Conservation (phyloP, 768 basidiomycete genomes). For the Russula virescens region DNA sequence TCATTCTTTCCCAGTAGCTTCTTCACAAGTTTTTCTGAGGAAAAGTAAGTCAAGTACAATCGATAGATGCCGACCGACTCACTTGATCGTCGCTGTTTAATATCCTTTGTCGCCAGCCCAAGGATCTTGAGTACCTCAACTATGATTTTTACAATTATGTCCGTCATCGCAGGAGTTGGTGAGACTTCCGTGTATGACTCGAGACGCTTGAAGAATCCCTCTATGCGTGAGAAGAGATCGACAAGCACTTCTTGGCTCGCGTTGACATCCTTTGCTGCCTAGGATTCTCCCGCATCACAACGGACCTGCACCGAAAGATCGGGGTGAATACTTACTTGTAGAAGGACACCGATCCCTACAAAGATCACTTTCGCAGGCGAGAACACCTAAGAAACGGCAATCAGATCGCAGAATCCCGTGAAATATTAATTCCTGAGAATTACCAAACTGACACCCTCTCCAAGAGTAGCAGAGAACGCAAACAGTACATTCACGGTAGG, state of each 20-base stretch:
- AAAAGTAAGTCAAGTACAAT: neutral
- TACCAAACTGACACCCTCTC: too few species aligned
- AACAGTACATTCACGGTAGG: too few species aligned
- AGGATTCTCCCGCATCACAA: too few species aligned
- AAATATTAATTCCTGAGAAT: too few species aligned
- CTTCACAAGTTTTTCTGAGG: neutral
- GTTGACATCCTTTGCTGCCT: neutral
- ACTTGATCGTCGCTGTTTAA: neutral
- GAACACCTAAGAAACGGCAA: too few species aligned
- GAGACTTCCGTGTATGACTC: neutral
- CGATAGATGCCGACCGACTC: neutral
- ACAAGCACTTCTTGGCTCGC: neutral
- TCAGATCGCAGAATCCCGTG: too few species aligned
- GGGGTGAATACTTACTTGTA: too few species aligned
- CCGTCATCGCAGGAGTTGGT: neutral
- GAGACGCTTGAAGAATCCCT: neutral
- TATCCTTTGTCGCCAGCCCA: neutral
- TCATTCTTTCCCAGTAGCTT: slow-evolving; percentile 3
- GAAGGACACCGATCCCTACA: too few species aligned
- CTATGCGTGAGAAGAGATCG: neutral
- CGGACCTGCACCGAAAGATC: too few species aligned
- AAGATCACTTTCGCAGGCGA: too few species aligned
- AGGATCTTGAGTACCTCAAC: slow-evolving; percentile 1
- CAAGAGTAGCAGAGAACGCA: too few species aligned
- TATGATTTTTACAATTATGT: neutral